Evolutionary conservation across 805 yeast genomes (phyloP), one percentile per base, ranked within the genome.

Genomic region (Blastobotrys americana): DNA sequence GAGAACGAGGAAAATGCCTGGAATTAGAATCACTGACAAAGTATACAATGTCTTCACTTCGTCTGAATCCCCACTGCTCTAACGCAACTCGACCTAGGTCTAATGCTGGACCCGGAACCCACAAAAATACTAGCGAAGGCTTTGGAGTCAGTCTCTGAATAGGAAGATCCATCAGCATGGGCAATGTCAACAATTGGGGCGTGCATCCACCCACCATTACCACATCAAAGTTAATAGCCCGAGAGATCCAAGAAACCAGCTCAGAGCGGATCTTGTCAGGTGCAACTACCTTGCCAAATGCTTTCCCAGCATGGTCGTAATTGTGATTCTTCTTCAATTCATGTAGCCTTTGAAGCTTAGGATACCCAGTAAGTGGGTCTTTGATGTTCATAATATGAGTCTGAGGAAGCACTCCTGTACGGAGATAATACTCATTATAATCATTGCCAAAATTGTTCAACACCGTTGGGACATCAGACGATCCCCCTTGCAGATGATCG

Each of bases 191-290:
- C 56, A 80, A 88, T 56, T 82, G 79, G 51, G 84, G 89, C 1
- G 82, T 75, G 41, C 90, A 68, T 2, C 93, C 90, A 1, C 95
- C 95, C 44, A 89, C 78, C 95, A 90, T 86, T 10, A 90, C 83
- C 8, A 87, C 95, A 59, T 89, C 96, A 62, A 89, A 90, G 48
- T 76, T 77, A 33, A 84, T 57, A 5, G 73, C 76, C 16, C 67
- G 67, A 15, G 65, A 61, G 25, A 78, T 76, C 94, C 95, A 84
- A 17, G 61, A 57, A 46, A 75, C 72, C 46, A 89, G 65, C 1
- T 74, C 73, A 4, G 77, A 68, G 61, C 87, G 78, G 43, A 74
- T 66, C 25, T 73, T 72, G 36, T 16, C 25, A 8, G 69, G 67
- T 13, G 67, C 63, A 2, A 76, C 73, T 37, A 82, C 69, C 5